These are phyloP conservation scores for Colletotrichum plurivorum DNA, from an alignment of 2,329 filamentous ascomycete species.

Conservation along the genomic window DNA sequence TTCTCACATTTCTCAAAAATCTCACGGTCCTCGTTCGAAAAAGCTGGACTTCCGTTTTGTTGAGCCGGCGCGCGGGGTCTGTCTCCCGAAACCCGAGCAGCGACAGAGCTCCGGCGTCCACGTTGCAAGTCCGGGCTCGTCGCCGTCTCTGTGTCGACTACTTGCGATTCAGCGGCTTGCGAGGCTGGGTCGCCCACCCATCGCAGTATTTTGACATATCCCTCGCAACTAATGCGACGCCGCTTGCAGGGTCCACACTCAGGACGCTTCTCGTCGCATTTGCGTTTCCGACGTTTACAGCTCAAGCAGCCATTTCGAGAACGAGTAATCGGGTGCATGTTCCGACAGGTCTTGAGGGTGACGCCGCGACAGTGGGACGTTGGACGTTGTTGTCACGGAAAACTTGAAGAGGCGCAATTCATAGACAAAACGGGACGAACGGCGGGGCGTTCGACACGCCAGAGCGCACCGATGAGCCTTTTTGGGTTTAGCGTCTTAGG, in stretches of 20 bases:
- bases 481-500: not conserved
- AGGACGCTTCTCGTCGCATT: not conserved
- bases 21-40: not conserved
- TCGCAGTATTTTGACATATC: not conserved
- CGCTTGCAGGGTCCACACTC: not conserved
- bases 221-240: constrained; percentile 1
- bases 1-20: not conserved
- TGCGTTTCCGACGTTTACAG: not conserved
- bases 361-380: no score
- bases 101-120: not conserved
- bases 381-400: not conserved
- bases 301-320: not conserved
- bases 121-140: no score
- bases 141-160: no score
- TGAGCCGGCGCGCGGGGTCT: not conserved
- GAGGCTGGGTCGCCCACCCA: not conserved
- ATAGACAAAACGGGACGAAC: constrained; percentile 7
- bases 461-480: constrained; percentile 7
- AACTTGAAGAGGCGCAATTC: not conserved
- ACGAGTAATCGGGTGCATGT: not conserved
- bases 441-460: not conserved
- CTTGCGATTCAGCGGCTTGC: no score
- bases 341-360: not conserved
- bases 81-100: not conserved
- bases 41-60: not conserved